Percentiles rank a stretch among this genome's conserved stretches.
phyloP scores from a whole-genome alignment of 495 filamentous ascomycete genomes.

The Antarctomyces pellizariae region DNA sequence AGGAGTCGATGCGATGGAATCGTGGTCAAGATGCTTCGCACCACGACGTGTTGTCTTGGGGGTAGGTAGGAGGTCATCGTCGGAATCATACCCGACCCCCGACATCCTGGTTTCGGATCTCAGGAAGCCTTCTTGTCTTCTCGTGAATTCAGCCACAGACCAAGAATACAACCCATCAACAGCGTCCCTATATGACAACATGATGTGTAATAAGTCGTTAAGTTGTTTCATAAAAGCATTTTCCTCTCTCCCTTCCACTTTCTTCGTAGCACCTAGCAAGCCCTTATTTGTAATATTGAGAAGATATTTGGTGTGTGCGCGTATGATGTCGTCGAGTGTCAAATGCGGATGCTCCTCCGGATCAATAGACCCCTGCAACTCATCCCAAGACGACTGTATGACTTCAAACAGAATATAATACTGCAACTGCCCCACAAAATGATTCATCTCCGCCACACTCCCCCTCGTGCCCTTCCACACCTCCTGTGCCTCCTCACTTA shows the following conservation, averaged over 20 bases:
- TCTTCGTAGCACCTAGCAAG: conserved; percentile 47
- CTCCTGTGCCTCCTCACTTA: conserved; percentile 47
- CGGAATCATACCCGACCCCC: conserved; percentile 30
- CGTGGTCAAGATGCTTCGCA: conserved; percentile 6
- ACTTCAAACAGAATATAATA: conserved; percentile 99
- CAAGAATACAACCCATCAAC: conserved; percentile 91
- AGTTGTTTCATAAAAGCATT: conserved; percentile 80
- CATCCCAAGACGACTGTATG: conserved; percentile 83
- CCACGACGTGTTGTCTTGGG: conserved; percentile 10
- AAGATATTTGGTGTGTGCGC: conserved; percentile 75
- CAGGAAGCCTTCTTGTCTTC: conserved; percentile 62
- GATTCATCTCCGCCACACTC: conserved; percentile 87
- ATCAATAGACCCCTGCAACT: conserved; percentile 53
- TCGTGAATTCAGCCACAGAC: conserved; percentile 80
- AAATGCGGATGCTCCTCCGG: conserved; percentile 66
- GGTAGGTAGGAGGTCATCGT: conserved; percentile 13
- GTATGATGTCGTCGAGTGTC: conserved; percentile 87
- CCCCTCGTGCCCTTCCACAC: conserved; percentile 85
- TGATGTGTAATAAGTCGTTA: conserved; percentile 74
- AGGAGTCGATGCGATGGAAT: conserved; percentile 6
- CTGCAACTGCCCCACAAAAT: conserved; percentile 90
- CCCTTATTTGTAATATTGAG: conserved; percentile 92
- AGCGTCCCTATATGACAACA: conserved; percentile 82
- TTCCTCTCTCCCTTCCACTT: conserved; percentile 28
- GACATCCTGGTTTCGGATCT: conserved; percentile 40